These are phyloP conservation scores for Gaeumannomyces sp. DNA, from an alignment of 2,329 filamentous ascomycete genomes.

Conservation along the genomic window DNA sequence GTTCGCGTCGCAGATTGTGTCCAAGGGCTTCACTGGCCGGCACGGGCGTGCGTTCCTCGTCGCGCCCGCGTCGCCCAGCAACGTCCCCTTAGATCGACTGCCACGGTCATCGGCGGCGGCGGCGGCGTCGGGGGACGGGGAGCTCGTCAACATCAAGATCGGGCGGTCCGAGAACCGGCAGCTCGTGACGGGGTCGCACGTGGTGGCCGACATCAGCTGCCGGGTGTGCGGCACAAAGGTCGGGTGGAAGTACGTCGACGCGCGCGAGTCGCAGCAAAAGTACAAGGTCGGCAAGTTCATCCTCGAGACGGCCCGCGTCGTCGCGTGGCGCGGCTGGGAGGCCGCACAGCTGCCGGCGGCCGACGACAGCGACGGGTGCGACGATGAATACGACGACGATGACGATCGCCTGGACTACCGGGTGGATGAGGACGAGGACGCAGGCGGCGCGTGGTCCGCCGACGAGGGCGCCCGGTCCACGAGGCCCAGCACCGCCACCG, in stretches of 20 bases:
- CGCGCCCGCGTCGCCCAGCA: slow-evolving; percentile 24
- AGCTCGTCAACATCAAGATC: slow-evolving; percentile 49
- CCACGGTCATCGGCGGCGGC: slow-evolving; percentile 10
- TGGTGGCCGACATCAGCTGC: slow-evolving; percentile 59
- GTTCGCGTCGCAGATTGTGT: slow-evolving; percentile 54
- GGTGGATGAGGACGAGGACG: slow-evolving; percentile 12
- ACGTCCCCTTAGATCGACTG: too few relatives aligned
- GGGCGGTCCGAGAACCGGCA: slow-evolving; percentile 49
- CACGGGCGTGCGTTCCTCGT: slow-evolving; percentile 60
- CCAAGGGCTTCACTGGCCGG: slow-evolving; percentile 60
- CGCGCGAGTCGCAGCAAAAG: slow-evolving; percentile 50
- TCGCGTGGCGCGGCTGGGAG: slow-evolving; percentile 43
- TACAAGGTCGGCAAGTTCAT: slow-evolving; percentile 68
- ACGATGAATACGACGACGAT: slow-evolving; percentile 9
- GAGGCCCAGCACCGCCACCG: slow-evolving; percentile 14
- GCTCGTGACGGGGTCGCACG: slow-evolving; percentile 56
- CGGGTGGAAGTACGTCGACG: slow-evolving; percentile 65
- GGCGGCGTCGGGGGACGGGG: slow-evolving; percentile 18
- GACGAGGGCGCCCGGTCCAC: slow-evolving; percentile 11
- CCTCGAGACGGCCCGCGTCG: slow-evolving; percentile 53
- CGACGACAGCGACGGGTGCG: slow-evolving; percentile 12
- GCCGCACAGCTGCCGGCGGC: too few relatives aligned
- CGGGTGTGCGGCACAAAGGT: slow-evolving; percentile 48
- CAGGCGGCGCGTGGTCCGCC: background rate
- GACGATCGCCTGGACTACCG: slow-evolving; percentile 8